Percentiles rank a stretch among this genome's conserved stretches.
Conservation (phyloP, 2,329 filamentous ascomycete species). For the Xylaria arbuscula region DNA sequence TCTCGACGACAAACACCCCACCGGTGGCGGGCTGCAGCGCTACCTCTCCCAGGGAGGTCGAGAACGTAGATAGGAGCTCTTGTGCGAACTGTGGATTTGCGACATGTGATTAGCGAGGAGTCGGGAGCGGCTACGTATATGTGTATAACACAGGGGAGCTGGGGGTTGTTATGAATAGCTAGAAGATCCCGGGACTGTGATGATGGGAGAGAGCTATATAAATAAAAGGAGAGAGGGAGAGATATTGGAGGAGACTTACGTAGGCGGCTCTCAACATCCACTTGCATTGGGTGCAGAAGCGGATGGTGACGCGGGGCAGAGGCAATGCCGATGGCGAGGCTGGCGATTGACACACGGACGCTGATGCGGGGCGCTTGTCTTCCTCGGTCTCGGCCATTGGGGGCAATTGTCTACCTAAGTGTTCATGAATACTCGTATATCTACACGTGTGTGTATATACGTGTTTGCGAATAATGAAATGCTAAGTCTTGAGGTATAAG, state of each 20-base stretch:
- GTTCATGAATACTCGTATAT: background rate
- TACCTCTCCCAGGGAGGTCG: constrained; percentile 84
- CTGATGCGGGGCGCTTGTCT: constrained; percentile 30
- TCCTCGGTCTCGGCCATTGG: constrained; percentile 43
- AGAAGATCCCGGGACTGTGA: background rate
- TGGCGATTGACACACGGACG: constrained; percentile 4
- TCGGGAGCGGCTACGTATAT: background rate
- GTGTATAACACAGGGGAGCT: background rate
- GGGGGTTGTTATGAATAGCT: background rate
- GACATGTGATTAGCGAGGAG: constrained; percentile 11
- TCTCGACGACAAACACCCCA: constrained; percentile 81
- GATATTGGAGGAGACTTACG: constrained; percentile 61
- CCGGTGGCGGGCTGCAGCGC: constrained; percentile 87
- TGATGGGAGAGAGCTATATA: background rate
- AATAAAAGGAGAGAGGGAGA: background rate
- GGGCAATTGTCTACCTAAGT: background rate
- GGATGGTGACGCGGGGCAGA: constrained; percentile 83
- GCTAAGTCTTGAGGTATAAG: background rate
- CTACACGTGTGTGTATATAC: background rate
- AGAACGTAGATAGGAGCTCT: constrained; percentile 94
- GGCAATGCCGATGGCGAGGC: constrained; percentile 43
- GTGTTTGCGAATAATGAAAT: too few relatives aligned
- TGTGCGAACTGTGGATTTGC: constrained; percentile 77
- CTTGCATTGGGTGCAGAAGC: constrained; percentile 93
- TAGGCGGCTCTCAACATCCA: constrained; percentile 91